Base-by-base conservation (phyloP, 2,329 filamentous ascomycete genomes). In the Phialemoniopsis sp. region DNA sequence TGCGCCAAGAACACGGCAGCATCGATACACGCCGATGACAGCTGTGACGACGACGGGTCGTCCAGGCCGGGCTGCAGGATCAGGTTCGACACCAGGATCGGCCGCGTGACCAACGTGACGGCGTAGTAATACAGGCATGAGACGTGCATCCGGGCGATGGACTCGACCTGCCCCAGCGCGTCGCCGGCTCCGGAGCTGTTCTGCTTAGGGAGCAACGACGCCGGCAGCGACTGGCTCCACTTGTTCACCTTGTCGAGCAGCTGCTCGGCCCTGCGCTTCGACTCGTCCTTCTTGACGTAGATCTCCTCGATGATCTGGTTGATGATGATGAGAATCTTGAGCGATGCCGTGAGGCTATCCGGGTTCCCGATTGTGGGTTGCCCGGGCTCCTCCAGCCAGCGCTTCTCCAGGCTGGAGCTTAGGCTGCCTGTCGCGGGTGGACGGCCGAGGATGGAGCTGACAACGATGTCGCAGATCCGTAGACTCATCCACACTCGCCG, bases 51-150 rank as follows among this genome's bases (percentile, higher is more conserved):
- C 2, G 34, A 48, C 29, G 37, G 51, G n/a, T 54, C 48, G 0
- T 51, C 26, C 40, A 51, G 36, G 36, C 58, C 37, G 32, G 62
- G 34, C 34, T 61, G 62, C 34, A 66, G 50, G 5, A 68, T 68
- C 2, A 78, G 53, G 4, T 66, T 61, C 12, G 66, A 71, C 17
- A 79, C 72, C 8, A 81, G 52, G 19, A 80, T 71, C 0, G 75
- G 76, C 2, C 76, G 62, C 0, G 75, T 78, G 3, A 74, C 71
- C 1, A 80, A 52, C 15, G 76, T 79, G 1, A 80, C 72, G 0
- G 74, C 72, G 39, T 79, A 76, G 46, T 80, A 78, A 46, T 80
- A 80, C 0, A 72, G 58, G 41, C 75, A 79, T 1, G 74, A 71
- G 6, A 80, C 66, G 39, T 79, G 74, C 2, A 77, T 60, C 17